Base-by-base conservation (phyloP, 1,284 basidiomycete species). In the Pseudozyma sp. region DNA sequence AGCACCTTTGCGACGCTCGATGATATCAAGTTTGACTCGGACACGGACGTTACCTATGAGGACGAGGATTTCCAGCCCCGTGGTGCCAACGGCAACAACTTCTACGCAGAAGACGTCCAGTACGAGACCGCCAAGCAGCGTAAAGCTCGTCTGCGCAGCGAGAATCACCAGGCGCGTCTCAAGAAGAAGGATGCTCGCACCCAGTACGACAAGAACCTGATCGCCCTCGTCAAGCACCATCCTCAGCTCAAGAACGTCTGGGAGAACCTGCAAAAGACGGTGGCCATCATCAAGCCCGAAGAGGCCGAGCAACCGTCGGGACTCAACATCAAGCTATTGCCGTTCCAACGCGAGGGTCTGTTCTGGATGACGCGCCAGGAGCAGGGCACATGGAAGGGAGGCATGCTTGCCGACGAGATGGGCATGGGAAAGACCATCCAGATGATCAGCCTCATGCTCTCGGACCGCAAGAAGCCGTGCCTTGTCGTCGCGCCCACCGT, bases 381-480 rank as follows among this genome's bases (percentile, higher is more conserved):
- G 85, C 87, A 90, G 63, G 89, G 92, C 4, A 86, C 89, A 7
- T 98, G 95, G 94, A 87, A 88, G 50, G 96, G 97, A 44, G 97
- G 96, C 11, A 91, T 99, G 89, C 88, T 99, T 55, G 94, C 96
- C 35, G 94, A 95, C 81, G 93, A 95, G 85, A 84, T 83, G 75
- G 94, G 94, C 40, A 97, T 98, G 96, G 96, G 96, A 34, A 98
- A 98, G 86, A 99, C 96, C 0, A 97, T 99, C 68, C 97, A 99
- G 84, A 95, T 96, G 78, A 95, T 99, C 53, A 89, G 94, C 3
- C 88, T 99, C 35, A 88, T 99, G 39, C 89, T 96, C 3, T 91
- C 91, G 0, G 92, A 94, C 82, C 85, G 88, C 49, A 86, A 88
- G 70, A 92, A 90, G 83, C 94, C 94, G 0, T 95, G 94, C 62